Evolutionary conservation across 257 asterid genomes (phyloP), one percentile per base, ranked within the genome.

Genomic region (Nicotiana benthamiana): DNA sequence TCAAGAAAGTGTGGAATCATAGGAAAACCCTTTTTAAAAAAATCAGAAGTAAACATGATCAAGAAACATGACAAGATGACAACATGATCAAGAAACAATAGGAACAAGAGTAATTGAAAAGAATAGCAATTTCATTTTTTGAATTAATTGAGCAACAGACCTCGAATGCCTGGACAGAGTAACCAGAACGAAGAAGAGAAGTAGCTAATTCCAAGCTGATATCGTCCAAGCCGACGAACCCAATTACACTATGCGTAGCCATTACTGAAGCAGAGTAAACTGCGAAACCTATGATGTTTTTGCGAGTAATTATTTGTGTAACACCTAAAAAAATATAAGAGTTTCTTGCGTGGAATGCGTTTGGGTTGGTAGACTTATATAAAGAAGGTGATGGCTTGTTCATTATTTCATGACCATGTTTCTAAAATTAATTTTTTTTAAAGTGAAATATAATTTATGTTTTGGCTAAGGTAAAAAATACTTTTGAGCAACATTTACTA

Each of bases 181-280:
- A 87, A 81, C 94, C 99, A 53, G 93, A 88, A 30, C 51, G 87
- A 68, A 92, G 82, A 75, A 95, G 97, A 53, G 94, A 88, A 86
- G 92, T 86, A 75, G 97, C 97, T 76, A 93, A 77, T 81, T 91
- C 87, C 92, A 92, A 87, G 66, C 96, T 91, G 82, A 93, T 82
- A 27, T 87, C 93, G 81, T 95, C 94, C 92, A 93, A 84, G 4
- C 98, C 99, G 81, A 90, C 88, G 81, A 93, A 95, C 3, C 98
- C 97, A 80, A 95, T 94, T 22, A 74, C 83, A 24, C 82, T 80
- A 5, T 17, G 65, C 70, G 83, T 82, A 13, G 80, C 94, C 99
- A 95, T 95, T 75, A 82, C 82, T 78, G 51, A 80, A 54, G 17
- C 40, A 3, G 77, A 6, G 26, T 1, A 18, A 54, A 54, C 53